Percentiles rank a stretch among this genome's conserved stretches.
Evolutionary conservation across 2,329 filamentous ascomycete species (phyloP).

Genomic region (Aureobasidium sp.): DNA sequence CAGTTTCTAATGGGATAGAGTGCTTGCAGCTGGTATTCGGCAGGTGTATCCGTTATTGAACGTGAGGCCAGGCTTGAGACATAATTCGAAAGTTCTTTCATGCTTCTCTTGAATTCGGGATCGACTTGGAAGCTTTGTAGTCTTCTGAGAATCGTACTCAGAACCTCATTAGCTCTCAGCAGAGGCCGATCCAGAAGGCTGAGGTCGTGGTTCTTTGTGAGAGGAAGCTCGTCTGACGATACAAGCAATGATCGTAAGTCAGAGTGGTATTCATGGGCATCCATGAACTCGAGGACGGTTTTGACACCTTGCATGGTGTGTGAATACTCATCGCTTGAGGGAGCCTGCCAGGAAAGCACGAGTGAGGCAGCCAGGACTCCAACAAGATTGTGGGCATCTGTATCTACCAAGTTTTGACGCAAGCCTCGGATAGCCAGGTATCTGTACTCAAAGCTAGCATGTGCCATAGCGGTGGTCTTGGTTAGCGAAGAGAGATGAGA

Average conservation of each 20-base stretch:
- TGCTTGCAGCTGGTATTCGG: neutral
- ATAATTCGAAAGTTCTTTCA: neutral
- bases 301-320: conserved; percentile 3
- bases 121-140: neutral
- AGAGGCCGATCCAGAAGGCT: neutral
- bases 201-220: neutral
- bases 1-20: neutral
- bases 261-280: neutral
- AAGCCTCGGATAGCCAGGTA: neutral
- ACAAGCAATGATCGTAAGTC: neutral
- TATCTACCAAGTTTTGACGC: neutral
- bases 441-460: neutral
- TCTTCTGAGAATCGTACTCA: neutral
- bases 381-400: neutral
- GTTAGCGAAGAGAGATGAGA: neutral
- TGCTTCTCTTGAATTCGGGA: neutral
- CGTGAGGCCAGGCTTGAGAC: neutral
- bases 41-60: neutral
- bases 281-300: neutral
- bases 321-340: neutral
- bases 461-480: neutral
- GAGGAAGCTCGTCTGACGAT: neutral
- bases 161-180: neutral
- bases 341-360: conserved; percentile 5
- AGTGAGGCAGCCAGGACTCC: neutral